Evolutionary conservation across 306 rosid genomes (phyloP), one percentile per base, ranked within the genome.

Genomic region (Quercus bicolor): DNA sequence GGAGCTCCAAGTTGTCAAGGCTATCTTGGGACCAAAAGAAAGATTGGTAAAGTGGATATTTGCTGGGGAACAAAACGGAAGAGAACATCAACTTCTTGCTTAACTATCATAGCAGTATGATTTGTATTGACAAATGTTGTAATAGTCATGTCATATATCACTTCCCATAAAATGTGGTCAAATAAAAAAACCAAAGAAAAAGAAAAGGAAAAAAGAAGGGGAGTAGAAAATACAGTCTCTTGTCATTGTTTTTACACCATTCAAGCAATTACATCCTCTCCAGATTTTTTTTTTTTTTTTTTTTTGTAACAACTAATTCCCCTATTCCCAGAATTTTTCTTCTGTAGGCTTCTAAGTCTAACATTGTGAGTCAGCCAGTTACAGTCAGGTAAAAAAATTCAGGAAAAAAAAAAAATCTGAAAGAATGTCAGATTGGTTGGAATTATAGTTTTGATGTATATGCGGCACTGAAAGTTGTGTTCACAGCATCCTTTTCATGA

Each of bases 1-100:
- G 96, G 97, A 60, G 91, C 98, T 19, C 53, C 83, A 74, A 92
- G 89, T 72, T 94, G 98, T 79, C 96, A 88, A 81, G 93, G 98
- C 60, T 90, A 85, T 87, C 92, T 94, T n/a, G 98, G 98, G 69
- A 82, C 80, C 29, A 92, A 89, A 85, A 94, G 86, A 88, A 92
- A 86, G 86, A 84, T 84, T 78, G 82, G 61, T 55, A 88, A 85
- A 77, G 78, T 85, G 75, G 82, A 84, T 13, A 48, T 89, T 68
- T 74, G 79, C 87, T 94, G 98, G 98, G 94, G 97, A 73, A 79
- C 88, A 40, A 94, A 90, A 80, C 96, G 97, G 69, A 90, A 85
- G 90, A 86, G 98, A 87, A 87, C 93, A 2, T 75, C 87, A 53
- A 83, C 80, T 62, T 74, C 85, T 77, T 68, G 84, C 85, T 57